A percentile compares a stretch with the other conserved stretches of the same genome.
phyloP scores from a whole-genome alignment of 2,329 filamentous ascomycete genomes.

The Exserohilum turcica region DNA sequence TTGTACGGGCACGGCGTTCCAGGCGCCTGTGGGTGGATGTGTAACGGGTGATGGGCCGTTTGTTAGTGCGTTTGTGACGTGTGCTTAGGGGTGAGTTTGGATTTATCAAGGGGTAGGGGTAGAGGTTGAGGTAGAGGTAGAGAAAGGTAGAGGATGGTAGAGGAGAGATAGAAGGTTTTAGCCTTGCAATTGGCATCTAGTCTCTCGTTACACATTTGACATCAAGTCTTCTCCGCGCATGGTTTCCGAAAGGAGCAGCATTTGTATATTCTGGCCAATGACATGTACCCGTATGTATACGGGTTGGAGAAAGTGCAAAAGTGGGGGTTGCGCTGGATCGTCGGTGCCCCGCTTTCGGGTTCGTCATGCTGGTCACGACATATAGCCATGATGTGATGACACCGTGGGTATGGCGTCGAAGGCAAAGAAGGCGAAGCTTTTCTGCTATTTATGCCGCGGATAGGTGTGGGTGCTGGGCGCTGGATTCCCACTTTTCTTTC shows the following conservation, averaged over 20 bases:
- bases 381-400: slow-evolving; percentile 14
- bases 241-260: too few species aligned
- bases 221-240: background rate
- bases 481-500: background rate
- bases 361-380: too few species aligned
- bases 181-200: background rate
- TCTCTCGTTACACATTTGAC: background rate
- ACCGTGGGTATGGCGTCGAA: background rate
- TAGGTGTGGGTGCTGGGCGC: too few species aligned
- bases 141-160: too few species aligned
- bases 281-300: background rate
- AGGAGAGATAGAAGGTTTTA: background rate
- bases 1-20: slow-evolving; percentile 10
- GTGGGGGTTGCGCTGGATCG: slow-evolving; percentile 12
- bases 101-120: background rate
- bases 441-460: background rate
- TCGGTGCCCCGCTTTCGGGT: slow-evolving; percentile 25
- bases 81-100: background rate
- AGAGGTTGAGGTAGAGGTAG: too few species aligned
- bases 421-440: background rate
- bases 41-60: slow-evolving; percentile 14
- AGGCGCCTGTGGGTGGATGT: slow-evolving; percentile 8
- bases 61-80: slow-evolving; percentile 14
- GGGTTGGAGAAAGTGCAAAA: background rate
- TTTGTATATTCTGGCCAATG: background rate